Evolutionary conservation across 225 moss, liverwort and hornwort species (phyloP), one percentile per base, ranked within the genome.

Genomic region (Polytrichum commune): DNA sequence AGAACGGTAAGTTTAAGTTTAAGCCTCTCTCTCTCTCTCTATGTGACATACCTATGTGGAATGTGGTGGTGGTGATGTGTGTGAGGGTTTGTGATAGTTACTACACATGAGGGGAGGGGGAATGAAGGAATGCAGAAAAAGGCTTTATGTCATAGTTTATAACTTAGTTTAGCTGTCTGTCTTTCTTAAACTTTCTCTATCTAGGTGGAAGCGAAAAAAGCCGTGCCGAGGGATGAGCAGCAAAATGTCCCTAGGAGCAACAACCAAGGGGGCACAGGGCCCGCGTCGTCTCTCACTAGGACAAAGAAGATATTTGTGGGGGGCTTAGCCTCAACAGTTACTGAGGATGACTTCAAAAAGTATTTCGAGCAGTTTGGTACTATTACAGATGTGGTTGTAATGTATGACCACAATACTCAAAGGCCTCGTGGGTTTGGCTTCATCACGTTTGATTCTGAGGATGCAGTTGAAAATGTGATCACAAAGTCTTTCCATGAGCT

Each of bases 401-500:
- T 90, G 86, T 87, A 87, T 56, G 90, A 90, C 76, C 90, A 90
- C 74, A 90, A 87, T 24, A 87, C 90, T 29, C 90, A 90, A 74
- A 84, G 90, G 64, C 84, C 90, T 67, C 78, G 84, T 5, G 84
- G 90, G 2, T 90, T 87, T 58, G 87, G 90, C 7, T 90, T 90
- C 64, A 87, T 90, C 8, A 90, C 84, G 0, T 90, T 90, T 25
- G 90, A 90, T 78, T 85, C 84, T 27, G 87, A 90, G 67, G 90
- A 90, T 27, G 82, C 90, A 19, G 87, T 87, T 46, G 87, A 90
- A 66, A 90, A 79, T 38, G 87, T 90, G 61, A 71, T 71, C 71
- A 80, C 80, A 71, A 91, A 91, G 80, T 89, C 91, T 74, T 89
- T 91, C 84, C 89, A 91, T 79, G 87, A 89, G 82, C 83, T 91